Evolutionary conservation across 176 grass and related monocot species (phyloP).

Genomic region (Aegilops bicornis): DNA sequence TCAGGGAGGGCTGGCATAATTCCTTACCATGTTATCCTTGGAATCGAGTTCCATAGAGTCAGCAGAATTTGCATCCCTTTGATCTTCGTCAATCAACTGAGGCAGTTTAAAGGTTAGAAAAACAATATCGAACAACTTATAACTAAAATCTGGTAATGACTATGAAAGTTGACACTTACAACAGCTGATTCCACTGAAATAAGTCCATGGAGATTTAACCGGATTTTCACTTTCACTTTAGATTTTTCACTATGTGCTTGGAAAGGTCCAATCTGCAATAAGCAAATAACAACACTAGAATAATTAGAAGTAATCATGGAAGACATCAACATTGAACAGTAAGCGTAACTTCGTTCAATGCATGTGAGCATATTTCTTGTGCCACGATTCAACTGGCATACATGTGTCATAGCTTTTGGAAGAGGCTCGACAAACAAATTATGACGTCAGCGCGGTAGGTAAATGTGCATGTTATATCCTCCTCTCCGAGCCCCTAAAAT

Average conservation of each 20-base stretch:
- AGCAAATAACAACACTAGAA: neutral
- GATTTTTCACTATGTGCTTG: conserved; percentile 55
- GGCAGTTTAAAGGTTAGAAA: conserved; percentile 36
- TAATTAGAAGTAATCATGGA: conserved; percentile 26
- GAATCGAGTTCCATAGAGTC: conserved; percentile 59
- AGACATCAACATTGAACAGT: conserved; percentile 8
- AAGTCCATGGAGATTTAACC: conserved; percentile 93
- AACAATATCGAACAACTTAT: neutral
- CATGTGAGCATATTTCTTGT: neutral
- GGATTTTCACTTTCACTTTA: conserved; percentile 82
- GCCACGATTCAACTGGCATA: neutral
- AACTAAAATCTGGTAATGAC: conserved; percentile 7
- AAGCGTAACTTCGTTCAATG: conserved; percentile 21
- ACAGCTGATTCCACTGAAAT: conserved; percentile 81
- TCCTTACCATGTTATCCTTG: conserved; percentile 34
- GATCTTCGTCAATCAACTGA: conserved; percentile 68
- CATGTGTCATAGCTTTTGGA: conserved; percentile 3
- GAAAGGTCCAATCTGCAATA: conserved; percentile 90
- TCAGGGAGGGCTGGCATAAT: conserved; percentile 8
- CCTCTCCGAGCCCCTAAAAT: neutral
- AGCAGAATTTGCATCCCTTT: conserved; percentile 38
- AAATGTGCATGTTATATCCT: neutral
- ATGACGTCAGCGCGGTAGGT: neutral
- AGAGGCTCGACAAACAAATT: neutral
- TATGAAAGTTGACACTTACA: conserved; percentile 55